Base-by-base conservation (phyloP, 805 yeast species). In the Debaryomyces prosopidis region DNA sequence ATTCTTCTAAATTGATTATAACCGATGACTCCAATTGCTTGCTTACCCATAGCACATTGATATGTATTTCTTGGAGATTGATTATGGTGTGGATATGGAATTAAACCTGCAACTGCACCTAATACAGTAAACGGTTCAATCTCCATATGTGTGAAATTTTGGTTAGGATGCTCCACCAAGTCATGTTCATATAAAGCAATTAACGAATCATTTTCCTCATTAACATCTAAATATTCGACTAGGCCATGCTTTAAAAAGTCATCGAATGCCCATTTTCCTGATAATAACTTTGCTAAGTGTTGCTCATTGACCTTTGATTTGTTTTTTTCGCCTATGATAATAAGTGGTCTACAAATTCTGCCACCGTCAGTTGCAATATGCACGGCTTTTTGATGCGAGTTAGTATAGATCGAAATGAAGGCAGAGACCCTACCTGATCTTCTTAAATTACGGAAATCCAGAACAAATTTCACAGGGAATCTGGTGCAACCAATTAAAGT, bases 281-380 rank as follows among this genome's bases (percentile, higher is more conserved):
- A 65, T 51, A 82, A 71, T 47, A 94, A 73, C 47, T 73, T 73
- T 28, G 60, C 64, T 47, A 94, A 71, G 65, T 94, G 97, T 15
- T 80, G 75, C 0, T 85, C 85, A 39, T 73, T 76, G 8, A 94
- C 97, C 46, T 75, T 81, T 1, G 96, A 76, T 45, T 68, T 59
- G 39, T 89, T 89, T 44, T 83, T 75, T 16, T 85, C 84, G 26
- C 56, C 62, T 10, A 92, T 90, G 64, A 94, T 89, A 47, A 94
- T 94, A 53, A 92, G 70, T 3, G 99, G 99, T 55, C 99, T 85
- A 77, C 99, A 94, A 60, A 94, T 90, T 68, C 99, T 81, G 40
- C 99, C 99, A 58, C 99, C 99, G 70, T 94, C 99, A 3, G 99
- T 92, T 16, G 99, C 99, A 59, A 94, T 91, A 62, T 94, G 97